Conservation (phyloP, 2,329 filamentous ascomycete species). For the Aspergillus hiratsukae region DNA sequence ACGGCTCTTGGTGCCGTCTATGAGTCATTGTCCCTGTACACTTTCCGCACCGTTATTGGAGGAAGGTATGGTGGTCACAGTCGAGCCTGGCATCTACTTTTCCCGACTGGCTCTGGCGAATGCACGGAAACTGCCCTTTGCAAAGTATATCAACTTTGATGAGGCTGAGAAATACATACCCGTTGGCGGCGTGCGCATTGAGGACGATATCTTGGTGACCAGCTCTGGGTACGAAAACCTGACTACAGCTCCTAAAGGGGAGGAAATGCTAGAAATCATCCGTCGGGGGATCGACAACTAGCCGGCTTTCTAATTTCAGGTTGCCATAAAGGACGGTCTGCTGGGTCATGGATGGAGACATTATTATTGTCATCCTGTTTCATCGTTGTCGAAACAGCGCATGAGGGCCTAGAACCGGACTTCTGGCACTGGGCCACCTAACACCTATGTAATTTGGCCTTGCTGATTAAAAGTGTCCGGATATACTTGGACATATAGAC, state of each 20-base stretch:
- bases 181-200: slow-evolving; percentile 43
- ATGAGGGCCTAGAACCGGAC: neutral
- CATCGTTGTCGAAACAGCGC: neutral
- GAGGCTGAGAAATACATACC: slow-evolving; percentile 36
- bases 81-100: slow-evolving; percentile 51
- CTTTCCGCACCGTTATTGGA: slow-evolving; percentile 38
- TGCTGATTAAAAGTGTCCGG: neutral
- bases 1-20: slow-evolving; percentile 20
- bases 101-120: slow-evolving; percentile 35
- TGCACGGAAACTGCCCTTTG: slow-evolving; percentile 26
- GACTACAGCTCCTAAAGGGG: slow-evolving; percentile 66
- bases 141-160: slow-evolving; percentile 38
- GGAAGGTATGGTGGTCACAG: slow-evolving; percentile 53
- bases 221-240: slow-evolving; percentile 65
- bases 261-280: slow-evolving; percentile 45
- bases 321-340: neutral
- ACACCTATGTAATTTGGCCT: neutral
- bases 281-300: slow-evolving; percentile 19
- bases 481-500: neutral
- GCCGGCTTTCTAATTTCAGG: neutral
- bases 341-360: neutral
- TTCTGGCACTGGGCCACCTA: neutral
- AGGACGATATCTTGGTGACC: slow-evolving; percentile 66
- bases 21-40: slow-evolving; percentile 27
- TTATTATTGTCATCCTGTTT: neutral